Percentiles rank a stretch among this genome's conserved stretches.
Evolutionary conservation across 2,329 filamentous ascomycete genomes (phyloP).

Genomic region (Botrytis byssoidea): DNA sequence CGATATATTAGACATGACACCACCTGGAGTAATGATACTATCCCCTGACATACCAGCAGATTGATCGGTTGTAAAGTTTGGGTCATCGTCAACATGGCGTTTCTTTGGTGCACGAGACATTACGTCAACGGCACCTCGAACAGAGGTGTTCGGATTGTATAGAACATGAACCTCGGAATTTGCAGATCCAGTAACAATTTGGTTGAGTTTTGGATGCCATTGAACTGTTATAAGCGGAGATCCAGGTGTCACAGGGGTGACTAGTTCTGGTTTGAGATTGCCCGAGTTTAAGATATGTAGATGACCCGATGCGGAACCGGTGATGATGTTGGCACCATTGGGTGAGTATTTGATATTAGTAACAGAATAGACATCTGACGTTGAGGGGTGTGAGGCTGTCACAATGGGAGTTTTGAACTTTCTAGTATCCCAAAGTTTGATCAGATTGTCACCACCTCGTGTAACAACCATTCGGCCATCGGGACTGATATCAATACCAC

Average conservation of each 20-base stretch:
- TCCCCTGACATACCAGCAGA: slow-evolving; percentile 80
- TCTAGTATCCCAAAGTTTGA: slow-evolving; percentile 95
- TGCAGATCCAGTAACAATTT: slow-evolving; percentile 90
- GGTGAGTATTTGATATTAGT: slow-evolving; percentile 89
- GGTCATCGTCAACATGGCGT: slow-evolving; percentile 91
- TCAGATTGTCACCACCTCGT: slow-evolving; percentile 83
- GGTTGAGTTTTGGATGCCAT: slow-evolving; percentile 95
- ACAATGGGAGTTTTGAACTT: slow-evolving; percentile 92
- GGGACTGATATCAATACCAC: slow-evolving; percentile 83
- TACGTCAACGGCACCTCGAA: slow-evolving; percentile 77
- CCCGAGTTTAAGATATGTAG: slow-evolving; percentile 93
- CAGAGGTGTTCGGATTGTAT: slow-evolving; percentile 83
- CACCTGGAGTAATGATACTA: slow-evolving; percentile 69
- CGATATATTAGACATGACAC: slow-evolving; percentile 52
- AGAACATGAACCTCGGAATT: slow-evolving; percentile 88
- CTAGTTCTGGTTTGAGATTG: slow-evolving; percentile 78
- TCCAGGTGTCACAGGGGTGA: slow-evolving; percentile 84
- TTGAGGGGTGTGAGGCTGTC: slow-evolving; percentile 74
- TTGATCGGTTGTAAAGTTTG: slow-evolving; percentile 80
- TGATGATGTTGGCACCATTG: slow-evolving; percentile 79
- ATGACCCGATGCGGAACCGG: slow-evolving; percentile 80
- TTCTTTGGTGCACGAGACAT: slow-evolving; percentile 94
- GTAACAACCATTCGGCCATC: slow-evolving; percentile 91
- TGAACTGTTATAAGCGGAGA: slow-evolving; percentile 78
- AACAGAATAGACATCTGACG: slow-evolving; percentile 78